phyloP scores from a whole-genome alignment of 2,329 filamentous ascomycete genomes.

The Xylariales sp. region DNA sequence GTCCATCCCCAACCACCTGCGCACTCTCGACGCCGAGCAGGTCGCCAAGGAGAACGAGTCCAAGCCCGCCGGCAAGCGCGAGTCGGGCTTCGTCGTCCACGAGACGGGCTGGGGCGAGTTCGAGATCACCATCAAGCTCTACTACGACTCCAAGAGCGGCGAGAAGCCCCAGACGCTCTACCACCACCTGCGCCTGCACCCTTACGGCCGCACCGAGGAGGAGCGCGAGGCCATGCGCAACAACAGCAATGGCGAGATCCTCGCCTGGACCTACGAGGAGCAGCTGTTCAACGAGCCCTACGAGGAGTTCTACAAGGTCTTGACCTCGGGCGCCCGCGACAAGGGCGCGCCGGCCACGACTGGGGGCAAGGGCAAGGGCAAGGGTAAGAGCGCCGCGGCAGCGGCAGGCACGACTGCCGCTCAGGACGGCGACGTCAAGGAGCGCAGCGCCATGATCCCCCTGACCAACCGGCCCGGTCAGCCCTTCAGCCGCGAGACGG shows the following conservation, averaged over 20 bases:
- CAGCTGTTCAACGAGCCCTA: slow-evolving; percentile 97
- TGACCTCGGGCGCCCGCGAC: slow-evolving; percentile 68
- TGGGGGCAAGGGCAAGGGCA: slow-evolving; percentile 50
- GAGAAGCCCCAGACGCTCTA: slow-evolving; percentile 97
- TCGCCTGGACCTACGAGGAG: slow-evolving; percentile 84
- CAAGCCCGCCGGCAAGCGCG: slow-evolving; percentile 45
- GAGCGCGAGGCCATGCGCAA: slow-evolving; percentile 60
- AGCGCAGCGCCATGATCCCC: slow-evolving; percentile 73
- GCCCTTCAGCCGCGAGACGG: slow-evolving; percentile 70
- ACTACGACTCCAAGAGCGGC: slow-evolving; percentile 80
- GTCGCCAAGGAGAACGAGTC: slow-evolving; percentile 24
- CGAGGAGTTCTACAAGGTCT: slow-evolving; percentile 81
- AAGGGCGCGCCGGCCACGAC: slow-evolving; percentile 33
- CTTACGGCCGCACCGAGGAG: slow-evolving; percentile 79
- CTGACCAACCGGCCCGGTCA: slow-evolving; percentile 60
- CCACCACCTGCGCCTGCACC: slow-evolving; percentile 86
- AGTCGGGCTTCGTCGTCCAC: slow-evolving; percentile 63
- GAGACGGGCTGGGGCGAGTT: slow-evolving; percentile 99
- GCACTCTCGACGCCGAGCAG: slow-evolving; percentile 50
- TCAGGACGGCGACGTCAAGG: slow-evolving; percentile 36
- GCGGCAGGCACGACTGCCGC: slow-evolving; percentile 15
- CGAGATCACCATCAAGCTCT: slow-evolving; percentile 90
- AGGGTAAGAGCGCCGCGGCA: slow-evolving; percentile 39
- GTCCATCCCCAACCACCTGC: slow-evolving; percentile 86
- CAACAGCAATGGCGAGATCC: slow-evolving; percentile 60